Evolutionary conservation across 139 green algal genomes (phyloP).

Genomic region (Coelastrella sp.): DNA sequence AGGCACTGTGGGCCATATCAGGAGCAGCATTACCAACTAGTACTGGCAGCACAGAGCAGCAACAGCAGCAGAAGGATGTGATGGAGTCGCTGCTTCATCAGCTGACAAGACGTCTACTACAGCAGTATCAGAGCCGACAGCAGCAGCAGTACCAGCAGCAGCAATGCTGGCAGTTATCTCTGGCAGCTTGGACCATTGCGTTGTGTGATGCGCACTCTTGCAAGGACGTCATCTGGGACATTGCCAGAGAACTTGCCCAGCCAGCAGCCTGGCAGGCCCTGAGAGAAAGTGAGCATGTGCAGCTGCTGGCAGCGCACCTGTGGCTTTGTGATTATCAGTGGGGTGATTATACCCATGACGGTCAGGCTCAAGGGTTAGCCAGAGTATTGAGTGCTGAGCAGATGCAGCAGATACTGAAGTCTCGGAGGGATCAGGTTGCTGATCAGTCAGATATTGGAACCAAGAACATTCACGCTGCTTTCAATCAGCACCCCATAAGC

Average conservation of each 20-base stretch:
- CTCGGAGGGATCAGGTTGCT: neutral
- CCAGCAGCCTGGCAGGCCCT: neutral
- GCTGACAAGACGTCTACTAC: neutral
- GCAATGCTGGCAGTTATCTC: neutral
- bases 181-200: neutral
- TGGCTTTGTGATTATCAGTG: constrained; percentile 22
- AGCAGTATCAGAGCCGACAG: neutral
- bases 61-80: neutral
- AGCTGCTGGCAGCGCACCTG: constrained; percentile 9
- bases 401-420: neutral
- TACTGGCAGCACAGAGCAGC: neutral
- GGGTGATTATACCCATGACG: neutral
- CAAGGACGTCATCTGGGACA: neutral
- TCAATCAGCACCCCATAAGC: neutral
- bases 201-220: neutral
- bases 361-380: too few relatives aligned
- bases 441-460: neutral
- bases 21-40: neutral
- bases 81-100: neutral
- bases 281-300: neutral
- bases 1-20: neutral
- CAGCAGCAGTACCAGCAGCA: constrained; percentile 5
- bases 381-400: neutral
- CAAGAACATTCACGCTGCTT: neutral
- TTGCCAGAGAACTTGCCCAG: neutral